These are phyloP conservation scores for Fusarium sp. DNA, from an alignment of 2,329 filamentous ascomycete species.

Conservation along the genomic window DNA sequence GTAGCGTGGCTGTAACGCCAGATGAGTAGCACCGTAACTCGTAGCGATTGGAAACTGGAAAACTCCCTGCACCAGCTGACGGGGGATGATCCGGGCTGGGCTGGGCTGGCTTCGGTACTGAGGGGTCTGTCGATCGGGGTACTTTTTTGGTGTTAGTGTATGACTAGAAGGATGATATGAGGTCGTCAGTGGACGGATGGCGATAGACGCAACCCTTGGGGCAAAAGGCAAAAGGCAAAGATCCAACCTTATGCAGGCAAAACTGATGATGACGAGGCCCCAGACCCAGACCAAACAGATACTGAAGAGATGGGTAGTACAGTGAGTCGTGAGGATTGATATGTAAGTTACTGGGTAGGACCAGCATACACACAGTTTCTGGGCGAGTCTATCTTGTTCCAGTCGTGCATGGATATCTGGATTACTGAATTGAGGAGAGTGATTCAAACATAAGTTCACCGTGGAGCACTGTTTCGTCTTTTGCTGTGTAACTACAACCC, in stretches of 20 bases:
- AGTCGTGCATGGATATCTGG: background rate
- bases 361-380: background rate
- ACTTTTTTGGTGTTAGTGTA: conserved; percentile 35
- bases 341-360: background rate
- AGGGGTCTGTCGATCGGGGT: conserved; percentile 35
- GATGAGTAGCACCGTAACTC: conserved; percentile 13
- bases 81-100: conserved; percentile 30
- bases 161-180: conserved; percentile 18
- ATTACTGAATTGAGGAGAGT: background rate
- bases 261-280: conserved; percentile 26
- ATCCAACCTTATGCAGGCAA: conserved; percentile 16
- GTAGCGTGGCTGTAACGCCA: conserved; percentile 16
- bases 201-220: conserved; percentile 34
- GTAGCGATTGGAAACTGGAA: conserved; percentile 12
- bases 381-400: background rate
- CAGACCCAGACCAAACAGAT: background rate
- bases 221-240: conserved; percentile 29
- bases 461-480: background rate
- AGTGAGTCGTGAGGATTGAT: background rate
- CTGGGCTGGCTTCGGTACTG: conserved; percentile 38
- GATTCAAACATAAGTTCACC: background rate
- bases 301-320: background rate
- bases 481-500: background rate
- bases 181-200: conserved; percentile 23
- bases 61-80: conserved; percentile 38